Percentiles rank a stretch among this genome's conserved stretches.
phyloP scores from a whole-genome alignment of 2,329 filamentous ascomycete genomes.

The Sporothrix sp. region DNA sequence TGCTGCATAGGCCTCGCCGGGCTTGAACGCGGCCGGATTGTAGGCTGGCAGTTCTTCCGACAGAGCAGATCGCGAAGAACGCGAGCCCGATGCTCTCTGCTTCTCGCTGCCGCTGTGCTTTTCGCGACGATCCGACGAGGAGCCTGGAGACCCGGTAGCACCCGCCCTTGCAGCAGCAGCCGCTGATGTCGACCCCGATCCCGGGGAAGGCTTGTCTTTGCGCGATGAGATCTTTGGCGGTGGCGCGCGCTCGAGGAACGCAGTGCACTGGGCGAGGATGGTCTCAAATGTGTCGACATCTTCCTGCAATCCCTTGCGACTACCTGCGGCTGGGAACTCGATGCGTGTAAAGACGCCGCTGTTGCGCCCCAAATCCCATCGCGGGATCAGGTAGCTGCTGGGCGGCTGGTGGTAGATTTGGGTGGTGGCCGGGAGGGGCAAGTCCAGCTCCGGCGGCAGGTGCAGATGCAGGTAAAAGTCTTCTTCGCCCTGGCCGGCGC shows the following conservation, averaged over 20 bases:
- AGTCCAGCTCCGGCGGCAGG: conserved; percentile 85
- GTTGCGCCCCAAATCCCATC: conserved; percentile 85
- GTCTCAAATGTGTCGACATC: conserved; percentile 94
- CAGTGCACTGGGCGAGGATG: conserved; percentile 88
- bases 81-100: conserved; percentile 13
- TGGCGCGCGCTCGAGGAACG: conserved; percentile 77
- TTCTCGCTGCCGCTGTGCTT: not conserved
- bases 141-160: conserved; percentile 8
- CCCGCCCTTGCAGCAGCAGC: conserved; percentile 1
- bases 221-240: conserved; percentile 40
- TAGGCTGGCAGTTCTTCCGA: conserved; percentile 51
- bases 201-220: conserved; percentile 16
- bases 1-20: conserved; percentile 67
- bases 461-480: conserved; percentile 97
- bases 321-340: conserved; percentile 71
- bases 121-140: not conserved
- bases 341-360: conserved; percentile 87
- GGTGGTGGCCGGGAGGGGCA: conserved; percentile 86
- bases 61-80: conserved; percentile 23
- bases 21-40: conserved; percentile 70
- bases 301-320: conserved; percentile 67
- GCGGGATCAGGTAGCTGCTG: conserved; percentile 83
- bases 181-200: conserved; percentile 16
- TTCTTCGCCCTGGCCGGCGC: conserved; percentile 44
- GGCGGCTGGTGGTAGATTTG: conserved; percentile 97